Evolutionary conservation across 306 rosid species (phyloP).

Genomic region (Dryas alaskensis): DNA sequence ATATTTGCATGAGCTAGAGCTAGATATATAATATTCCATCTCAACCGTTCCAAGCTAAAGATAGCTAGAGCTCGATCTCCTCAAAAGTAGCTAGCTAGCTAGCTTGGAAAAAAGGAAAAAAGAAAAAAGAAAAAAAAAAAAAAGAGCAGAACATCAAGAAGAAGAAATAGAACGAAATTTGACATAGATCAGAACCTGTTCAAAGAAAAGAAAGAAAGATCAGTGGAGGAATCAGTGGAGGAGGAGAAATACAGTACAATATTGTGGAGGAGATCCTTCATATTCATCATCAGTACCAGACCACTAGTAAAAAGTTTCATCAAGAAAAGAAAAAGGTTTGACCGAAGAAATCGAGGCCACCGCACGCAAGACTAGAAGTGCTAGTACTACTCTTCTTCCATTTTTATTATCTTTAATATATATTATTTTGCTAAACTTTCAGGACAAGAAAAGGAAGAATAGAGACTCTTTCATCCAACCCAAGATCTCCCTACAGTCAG

Average conservation of each 20-base stretch:
- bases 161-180: no score
- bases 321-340: conserved; percentile 30
- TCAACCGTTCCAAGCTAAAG: background rate
- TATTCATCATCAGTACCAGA: background rate
- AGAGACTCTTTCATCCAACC: no score
- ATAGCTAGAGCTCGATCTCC: background rate
- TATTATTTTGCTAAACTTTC: conserved; percentile 18
- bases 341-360: conserved; percentile 41
- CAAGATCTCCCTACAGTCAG: conserved; percentile 7
- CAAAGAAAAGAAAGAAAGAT: background rate
- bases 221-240: background rate
- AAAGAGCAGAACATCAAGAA: no score
- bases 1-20: conserved; percentile 13
- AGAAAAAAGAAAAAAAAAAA: background rate
- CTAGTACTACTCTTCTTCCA: conserved; percentile 3
- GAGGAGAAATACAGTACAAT: background rate
- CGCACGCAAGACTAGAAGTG: conserved; percentile 18
- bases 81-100: no score
- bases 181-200: no score
- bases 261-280: background rate
- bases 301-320: background rate
- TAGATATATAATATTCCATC: background rate
- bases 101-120: background rate
- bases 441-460: conserved; percentile 14
- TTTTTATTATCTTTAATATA: background rate